Evolutionary conservation across 768 basidiomycete species (phyloP), one percentile per base, ranked within the genome.

Genomic region (Lentinula boryana): DNA sequence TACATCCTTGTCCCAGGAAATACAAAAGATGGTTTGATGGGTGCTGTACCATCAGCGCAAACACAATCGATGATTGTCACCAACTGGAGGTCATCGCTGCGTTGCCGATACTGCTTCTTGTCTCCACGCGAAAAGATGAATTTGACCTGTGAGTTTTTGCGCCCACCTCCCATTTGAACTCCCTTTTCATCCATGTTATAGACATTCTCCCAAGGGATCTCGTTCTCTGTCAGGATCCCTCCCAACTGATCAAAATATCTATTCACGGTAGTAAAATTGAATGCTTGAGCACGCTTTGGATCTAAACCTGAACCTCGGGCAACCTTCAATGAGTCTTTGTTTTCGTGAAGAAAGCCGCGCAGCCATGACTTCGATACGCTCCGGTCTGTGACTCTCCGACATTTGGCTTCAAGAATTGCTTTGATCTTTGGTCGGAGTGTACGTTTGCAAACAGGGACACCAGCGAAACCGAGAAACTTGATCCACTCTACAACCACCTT

Each of bases 21-120:
- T 5, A 80, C 68, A 63, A 79, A 75, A 0, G 68, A 66, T 3
- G 74, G 76, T 12, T 49, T 33, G 10, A 76, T 38, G 5, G 6
- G 21, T 7, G 57, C 59, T 1, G 53, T 64, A 0, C 77, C 78
- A 68, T 75, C 75, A 1, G 74, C 70, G 16, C 65, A 72, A 5
- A 76, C 65, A 67, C 70, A 72, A 60, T 78, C 75, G 35, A 80
- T 67, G 33, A 80, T 66, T 0, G 76, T 80, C 38, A 80, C 72
- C 3, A 79, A 71, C 62, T 80, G 72, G 1, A 76, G 70, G 44
- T 77, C 73, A 18, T 64, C 74, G 62, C 66, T 70, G 15, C 63
- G 61, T 5, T 68, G 50, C 23, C 64, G 58, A 58, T 73, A 71
- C 5, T 62, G 59, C 1, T 44, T 41, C 3, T 63, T 56, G 16